A percentile compares a stretch with the other conserved stretches of the same genome.
These are phyloP conservation scores for Verticillium alfalfae DNA, from an alignment of 2,329 filamentous ascomycete species.

Conservation along the genomic window DNA sequence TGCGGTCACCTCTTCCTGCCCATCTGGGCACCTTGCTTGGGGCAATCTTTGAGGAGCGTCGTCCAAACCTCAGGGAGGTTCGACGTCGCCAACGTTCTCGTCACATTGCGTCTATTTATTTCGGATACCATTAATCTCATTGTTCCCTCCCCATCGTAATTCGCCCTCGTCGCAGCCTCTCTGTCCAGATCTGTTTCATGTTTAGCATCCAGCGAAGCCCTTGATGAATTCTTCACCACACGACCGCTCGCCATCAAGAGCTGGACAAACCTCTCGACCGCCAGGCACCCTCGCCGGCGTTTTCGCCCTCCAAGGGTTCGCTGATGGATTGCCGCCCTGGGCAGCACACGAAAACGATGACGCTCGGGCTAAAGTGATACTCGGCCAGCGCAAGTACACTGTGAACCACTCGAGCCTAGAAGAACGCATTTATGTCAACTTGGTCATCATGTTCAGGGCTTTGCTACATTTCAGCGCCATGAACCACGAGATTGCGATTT, in stretches of 20 bases:
- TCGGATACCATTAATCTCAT: too few relatives aligned
- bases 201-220: not conserved
- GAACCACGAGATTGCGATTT: not conserved
- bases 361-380: not conserved
- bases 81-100: not conserved
- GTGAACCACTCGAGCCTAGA: not conserved
- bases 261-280: not conserved
- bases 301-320: conserved; percentile 27
- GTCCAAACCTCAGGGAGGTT: not conserved
- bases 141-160: too few relatives aligned
- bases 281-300: not conserved
- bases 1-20: too few relatives aligned
- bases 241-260: not conserved
- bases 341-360: not conserved
- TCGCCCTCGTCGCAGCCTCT: too few relatives aligned
- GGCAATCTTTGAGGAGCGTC: not conserved
- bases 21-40: too few relatives aligned
- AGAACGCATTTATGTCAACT: not conserved
- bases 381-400: not conserved
- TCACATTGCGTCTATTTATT: too few relatives aligned
- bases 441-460: not conserved
- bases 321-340: conserved; percentile 6
- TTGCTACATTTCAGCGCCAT: not conserved
- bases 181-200: not conserved
- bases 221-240: not conserved